Base-by-base conservation (phyloP, 2,329 filamentous ascomycete genomes). In the Xylaria sp. region DNA sequence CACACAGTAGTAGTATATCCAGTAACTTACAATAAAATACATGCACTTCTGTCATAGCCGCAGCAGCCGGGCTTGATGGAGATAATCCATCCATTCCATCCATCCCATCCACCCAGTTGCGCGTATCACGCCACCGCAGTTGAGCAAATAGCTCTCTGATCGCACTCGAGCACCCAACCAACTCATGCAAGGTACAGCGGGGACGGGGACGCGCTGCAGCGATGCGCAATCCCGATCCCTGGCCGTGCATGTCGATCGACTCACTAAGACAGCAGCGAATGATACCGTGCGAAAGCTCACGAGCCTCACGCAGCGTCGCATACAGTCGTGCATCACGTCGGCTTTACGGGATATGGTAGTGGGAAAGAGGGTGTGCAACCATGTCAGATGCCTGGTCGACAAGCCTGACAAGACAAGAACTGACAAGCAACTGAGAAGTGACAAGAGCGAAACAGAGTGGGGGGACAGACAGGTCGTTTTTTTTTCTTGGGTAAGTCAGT, bases 351-450 rank as follows among this genome's bases (percentile, higher is more conserved):
- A 67, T 67, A 71, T 68, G 65, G 73, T 58, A 68, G 48, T 34
- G 53, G 53, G 58, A 60, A 60, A 66, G 69, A 68, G 67, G 70
- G 67, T 72, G 69, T 74, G 71, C 67, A 61, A 61, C 66, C 68
- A 62, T 74, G 76, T 77, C 76, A 77, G 73, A 76, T 77, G 76
- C 66, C 71, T 72, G 67, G 67, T 61, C 72, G 62, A 68, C 66
- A 48, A 63, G 32, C n/a, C n/a, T n/a, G n/a, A n/a, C n/a, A n/a
- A n/a, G n/a, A n/a, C n/a, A n/a, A n/a, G n/a, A n/a, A n/a, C n/a
- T n/a, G n/a, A n/a, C n/a, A n/a, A n/a, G n/a, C n/a, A n/a, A 66
- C 50, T 9, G 8, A 46, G 28, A 28, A 34, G 43, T 41, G 56
- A 41, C 52, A 34, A 59, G 69, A 55, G 41, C 30, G 4, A 30